Evolutionary conservation across 2,329 filamentous ascomycete genomes (phyloP), one percentile per base, ranked within the genome.

Genomic region (Aspergillus sp.): DNA sequence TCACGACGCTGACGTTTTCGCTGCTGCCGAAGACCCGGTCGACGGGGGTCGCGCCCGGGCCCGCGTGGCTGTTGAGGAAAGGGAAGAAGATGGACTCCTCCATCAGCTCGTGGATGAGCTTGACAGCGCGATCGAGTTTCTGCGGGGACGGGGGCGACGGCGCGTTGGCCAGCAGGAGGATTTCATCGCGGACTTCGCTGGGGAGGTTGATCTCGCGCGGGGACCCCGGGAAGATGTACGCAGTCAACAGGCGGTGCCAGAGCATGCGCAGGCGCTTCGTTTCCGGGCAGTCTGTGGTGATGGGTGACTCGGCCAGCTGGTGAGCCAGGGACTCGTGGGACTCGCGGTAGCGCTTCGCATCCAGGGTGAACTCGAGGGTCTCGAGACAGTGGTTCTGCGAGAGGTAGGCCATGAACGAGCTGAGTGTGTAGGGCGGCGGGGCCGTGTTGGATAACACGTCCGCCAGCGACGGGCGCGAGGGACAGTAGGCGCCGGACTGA

Each of bases 341-440:
- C 48, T 79, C 75, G 32, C 77, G 74, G 56, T 96, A 98, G 39
- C 86, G 75, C 36, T 86, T 82, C 14, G 89, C 83, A 57, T 95
- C 91, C 71, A 95, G 81, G 25, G 88, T 94, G 59, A 98, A 98
- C 55, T 96, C 91, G 24, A 98, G 69, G 1, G 88, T 95, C 61
- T 98, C 91, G 43, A 96, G 68, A 55, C 91, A 98, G 61, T 96
- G 89, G 52, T 96, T 96, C 53, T 93, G 88, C 1, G 89, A 95
- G 3, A 96, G 72, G 52, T 93, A 96, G 35, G 88, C 88, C 77
- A 91, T 96, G 61, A 96, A 96, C 19, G 89, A 89, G 39, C 78
- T 80, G 6, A 95, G 69, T 0, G 88, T 94, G 73, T 86, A 96
- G 45, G 91, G 91, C 25, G 86, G 79, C 6, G 84, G 78, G 22